Conservation (phyloP, 2,329 filamentous ascomycete genomes). For the Aspergillus intermedius region DNA sequence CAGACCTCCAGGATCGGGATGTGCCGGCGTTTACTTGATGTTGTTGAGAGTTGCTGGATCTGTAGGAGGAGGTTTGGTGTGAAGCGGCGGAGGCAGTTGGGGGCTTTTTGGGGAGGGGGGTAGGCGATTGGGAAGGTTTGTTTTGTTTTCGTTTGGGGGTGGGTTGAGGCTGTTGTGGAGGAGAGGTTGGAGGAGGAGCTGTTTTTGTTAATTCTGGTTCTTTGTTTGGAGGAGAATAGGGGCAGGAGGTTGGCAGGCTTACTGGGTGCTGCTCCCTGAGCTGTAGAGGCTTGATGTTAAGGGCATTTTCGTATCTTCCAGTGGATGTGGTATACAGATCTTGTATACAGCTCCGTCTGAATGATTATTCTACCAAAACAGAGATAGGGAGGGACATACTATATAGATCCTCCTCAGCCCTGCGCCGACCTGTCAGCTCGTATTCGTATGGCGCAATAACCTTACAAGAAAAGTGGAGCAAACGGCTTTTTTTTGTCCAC, state of each 20-base stretch:
- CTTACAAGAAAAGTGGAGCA: too few relatives aligned
- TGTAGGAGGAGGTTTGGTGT: constrained; percentile 24
- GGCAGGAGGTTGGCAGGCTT: neutral
- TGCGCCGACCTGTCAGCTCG: too few relatives aligned
- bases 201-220: neutral
- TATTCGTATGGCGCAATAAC: too few relatives aligned
- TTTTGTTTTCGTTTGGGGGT: constrained; percentile 1
- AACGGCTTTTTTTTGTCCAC: too few relatives aligned
- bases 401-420: too few relatives aligned
- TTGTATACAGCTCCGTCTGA: neutral
- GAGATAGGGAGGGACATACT: too few relatives aligned
- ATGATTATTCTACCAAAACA: too few relatives aligned
- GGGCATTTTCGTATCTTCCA: neutral
- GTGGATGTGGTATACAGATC: neutral
- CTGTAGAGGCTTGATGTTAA: neutral
- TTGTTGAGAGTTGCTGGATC: constrained; percentile 24
- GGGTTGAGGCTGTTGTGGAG: neutral
- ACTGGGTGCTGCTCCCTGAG: neutral
- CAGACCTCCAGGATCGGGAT: constrained; percentile 27
- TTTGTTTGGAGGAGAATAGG: neutral
- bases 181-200: neutral
- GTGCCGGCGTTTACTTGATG: constrained; percentile 10
- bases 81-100: constrained; percentile 17
- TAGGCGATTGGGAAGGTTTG: constrained; percentile 22
- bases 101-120: constrained; percentile 22